A percentile compares a stretch with the other conserved stretches of the same genome.
These are phyloP conservation scores for Hypoxylon trugodes DNA, from an alignment of 495 filamentous ascomycete species.

Conservation along the genomic window DNA sequence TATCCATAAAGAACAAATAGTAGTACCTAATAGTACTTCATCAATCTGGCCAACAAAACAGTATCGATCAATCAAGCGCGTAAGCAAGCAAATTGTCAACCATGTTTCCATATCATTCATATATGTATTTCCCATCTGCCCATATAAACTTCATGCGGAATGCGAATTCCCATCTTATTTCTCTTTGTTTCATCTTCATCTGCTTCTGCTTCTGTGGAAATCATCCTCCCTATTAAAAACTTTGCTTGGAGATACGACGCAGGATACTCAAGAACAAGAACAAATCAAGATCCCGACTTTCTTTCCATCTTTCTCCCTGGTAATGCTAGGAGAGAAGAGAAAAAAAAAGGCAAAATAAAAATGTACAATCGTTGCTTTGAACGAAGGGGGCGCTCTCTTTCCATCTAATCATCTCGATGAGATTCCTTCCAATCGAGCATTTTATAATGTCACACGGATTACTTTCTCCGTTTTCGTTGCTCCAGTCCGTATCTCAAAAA, in stretches of 20 bases:
- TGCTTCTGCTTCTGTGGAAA: neutral
- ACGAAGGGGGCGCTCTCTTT: constrained; percentile 4
- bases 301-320: constrained; percentile 8
- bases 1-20: no score
- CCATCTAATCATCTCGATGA: neutral
- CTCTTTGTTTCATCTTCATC: no score
- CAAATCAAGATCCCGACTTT: neutral
- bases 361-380: constrained; percentile 35
- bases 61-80: no score
- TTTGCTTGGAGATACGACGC: neutral
- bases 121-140: neutral
- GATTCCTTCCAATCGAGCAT: neutral
- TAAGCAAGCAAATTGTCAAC: neutral
- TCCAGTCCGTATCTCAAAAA: constrained; percentile 13
- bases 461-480: constrained; percentile 1
- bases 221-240: neutral
- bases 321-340: constrained; percentile 10
- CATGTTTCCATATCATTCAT: neutral
- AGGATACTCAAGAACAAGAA: neutral
- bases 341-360: constrained; percentile 5
- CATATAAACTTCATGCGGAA: constrained; percentile 30
- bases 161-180: constrained; percentile 31
- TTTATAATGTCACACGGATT: constrained; percentile 25
- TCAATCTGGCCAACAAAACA: constrained; percentile 35
- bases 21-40: neutral